These are phyloP conservation scores for Oidium heveae DNA, from an alignment of 2,329 filamentous ascomycete genomes.

Conservation along the genomic window DNA sequence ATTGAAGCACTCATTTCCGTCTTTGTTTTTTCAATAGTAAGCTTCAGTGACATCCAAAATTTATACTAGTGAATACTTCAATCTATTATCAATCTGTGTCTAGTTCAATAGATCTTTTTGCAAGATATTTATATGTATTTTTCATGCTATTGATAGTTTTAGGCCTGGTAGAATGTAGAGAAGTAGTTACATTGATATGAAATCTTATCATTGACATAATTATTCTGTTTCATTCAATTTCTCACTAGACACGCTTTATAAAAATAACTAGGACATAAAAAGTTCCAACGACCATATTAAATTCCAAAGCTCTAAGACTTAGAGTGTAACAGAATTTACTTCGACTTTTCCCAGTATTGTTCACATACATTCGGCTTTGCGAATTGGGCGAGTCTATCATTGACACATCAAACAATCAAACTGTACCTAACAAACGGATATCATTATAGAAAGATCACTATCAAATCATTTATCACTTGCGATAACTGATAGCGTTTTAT, in stretches of 20 bases:
- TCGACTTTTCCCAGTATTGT: too few species aligned
- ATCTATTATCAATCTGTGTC: too few species aligned
- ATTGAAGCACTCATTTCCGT: slow-evolving; percentile 52
- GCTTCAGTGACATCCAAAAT: slow-evolving; percentile 49
- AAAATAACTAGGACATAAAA: background rate
- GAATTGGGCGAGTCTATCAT: background rate
- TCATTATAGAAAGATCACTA: too few species aligned
- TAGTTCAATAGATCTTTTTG: too few species aligned
- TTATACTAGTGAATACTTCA: slow-evolving; percentile 39
- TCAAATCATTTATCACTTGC: background rate
- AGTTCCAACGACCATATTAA: background rate
- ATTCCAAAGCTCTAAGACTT: background rate
- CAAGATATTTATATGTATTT: too few species aligned
- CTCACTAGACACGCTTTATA: background rate
- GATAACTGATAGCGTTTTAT: slow-evolving; percentile 15
- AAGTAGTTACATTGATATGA: too few species aligned
- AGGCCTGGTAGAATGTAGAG: too few species aligned
- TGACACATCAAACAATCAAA: background rate
- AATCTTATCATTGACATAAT: too few species aligned
- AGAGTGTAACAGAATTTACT: background rate
- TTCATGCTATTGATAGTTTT: too few species aligned
- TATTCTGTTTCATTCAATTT: background rate
- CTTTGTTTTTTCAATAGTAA: slow-evolving; percentile 54
- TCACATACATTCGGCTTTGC: too few species aligned
- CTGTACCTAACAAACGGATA: too few species aligned